Base-by-base conservation (phyloP, 306 rosid genomes). In the Ochetophila trinervis region DNA sequence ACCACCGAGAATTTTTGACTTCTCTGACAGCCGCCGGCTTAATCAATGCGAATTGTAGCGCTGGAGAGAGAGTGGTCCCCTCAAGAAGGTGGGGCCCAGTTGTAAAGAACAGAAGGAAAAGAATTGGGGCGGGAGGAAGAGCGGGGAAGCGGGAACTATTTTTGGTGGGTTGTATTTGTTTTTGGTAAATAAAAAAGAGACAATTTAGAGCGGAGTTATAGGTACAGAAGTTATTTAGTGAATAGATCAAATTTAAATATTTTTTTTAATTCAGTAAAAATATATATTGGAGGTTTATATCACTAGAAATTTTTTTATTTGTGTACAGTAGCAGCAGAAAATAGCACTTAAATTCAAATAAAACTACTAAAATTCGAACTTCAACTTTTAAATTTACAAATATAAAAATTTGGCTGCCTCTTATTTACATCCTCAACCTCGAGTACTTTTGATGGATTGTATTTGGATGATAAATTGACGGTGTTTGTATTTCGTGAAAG, bases 21-120 rank as follows among this genome's bases (percentile, higher is more conserved):
- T 75, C 35, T 62, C 68, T 59, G 71, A 76, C 85, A 80, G 81
- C 93, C 93, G 93, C 90, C 88, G 88, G 76, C 84, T 82, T 56
- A 86, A 82, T 84, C 75, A 81, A 75, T 75, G 82, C 24, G 64
- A 30, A 60, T 63, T 66, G 79, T 68, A 59, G 32, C 58, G 64
- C 64, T 52, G 22, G 19, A 34, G 0, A 3, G 53, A 10, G 3
- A 18, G 57, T 74, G 82, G 85, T 77, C 78, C 82, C 76, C 40
- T 17, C 11, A 20, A 7, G 16, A 3, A 8, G n/a, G 45, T 37
- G 62, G 69, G 73, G 48, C 70, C 82, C 66, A 24, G 11, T 23
- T 8, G 69, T 34, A 44, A 24, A 48, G 32, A 67, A 56, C 22
- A 19, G 58, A 63, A 24, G 52, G 77, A 36, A 50, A 40, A 64